Percentiles rank a stretch among this genome's conserved stretches.
phyloP scores from a whole-genome alignment of 352 stramenopile genomes.

The Phytophthora gonapodyides region DNA sequence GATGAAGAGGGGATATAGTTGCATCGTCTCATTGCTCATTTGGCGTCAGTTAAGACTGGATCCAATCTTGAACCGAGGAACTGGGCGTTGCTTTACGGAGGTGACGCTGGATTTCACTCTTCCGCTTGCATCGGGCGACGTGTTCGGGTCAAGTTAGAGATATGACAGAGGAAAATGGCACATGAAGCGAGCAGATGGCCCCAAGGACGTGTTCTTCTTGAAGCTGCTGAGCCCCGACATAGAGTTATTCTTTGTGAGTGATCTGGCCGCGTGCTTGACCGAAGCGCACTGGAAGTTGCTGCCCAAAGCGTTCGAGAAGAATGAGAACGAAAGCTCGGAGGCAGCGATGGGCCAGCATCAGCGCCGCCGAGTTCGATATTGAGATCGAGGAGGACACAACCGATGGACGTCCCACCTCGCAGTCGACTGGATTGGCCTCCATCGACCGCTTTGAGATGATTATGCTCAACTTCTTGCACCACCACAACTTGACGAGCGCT shows the following conservation, averaged over 20 bases:
- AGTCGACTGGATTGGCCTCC: conserved; percentile 20
- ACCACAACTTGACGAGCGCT: conserved; percentile 48
- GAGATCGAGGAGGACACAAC: conserved; percentile 30
- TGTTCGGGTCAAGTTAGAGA: conserved; percentile 40
- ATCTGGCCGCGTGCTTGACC: conserved; percentile 58
- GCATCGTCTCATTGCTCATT: too few relatives aligned
- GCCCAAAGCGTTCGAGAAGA: conserved; percentile 68
- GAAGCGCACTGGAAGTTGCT: conserved; percentile 71
- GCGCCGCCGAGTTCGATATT: conserved; percentile 13
- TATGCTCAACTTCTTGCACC: conserved; percentile 62
- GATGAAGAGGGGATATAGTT: too few relatives aligned
- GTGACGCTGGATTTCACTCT: too few relatives aligned
- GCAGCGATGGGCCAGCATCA: conserved; percentile 22
- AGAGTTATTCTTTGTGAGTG: conserved; percentile 76
- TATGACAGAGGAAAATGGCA: conserved; percentile 12
- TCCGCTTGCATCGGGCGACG: conserved; percentile 57
- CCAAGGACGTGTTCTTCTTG: conserved; percentile 64
- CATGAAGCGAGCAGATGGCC: conserved; percentile 14
- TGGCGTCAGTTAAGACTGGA: too few relatives aligned
- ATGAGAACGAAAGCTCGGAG: conserved; percentile 36
- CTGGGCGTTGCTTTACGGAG: too few relatives aligned
- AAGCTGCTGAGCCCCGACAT: conserved; percentile 63
- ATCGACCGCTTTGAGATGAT: conserved; percentile 67
- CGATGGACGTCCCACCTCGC: conserved; percentile 12
- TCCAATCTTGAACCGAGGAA: too few relatives aligned